Evolutionary conservation across 768 basidiomycete species (phyloP).

Genomic region (Rhodocollybia butyracea): DNA sequence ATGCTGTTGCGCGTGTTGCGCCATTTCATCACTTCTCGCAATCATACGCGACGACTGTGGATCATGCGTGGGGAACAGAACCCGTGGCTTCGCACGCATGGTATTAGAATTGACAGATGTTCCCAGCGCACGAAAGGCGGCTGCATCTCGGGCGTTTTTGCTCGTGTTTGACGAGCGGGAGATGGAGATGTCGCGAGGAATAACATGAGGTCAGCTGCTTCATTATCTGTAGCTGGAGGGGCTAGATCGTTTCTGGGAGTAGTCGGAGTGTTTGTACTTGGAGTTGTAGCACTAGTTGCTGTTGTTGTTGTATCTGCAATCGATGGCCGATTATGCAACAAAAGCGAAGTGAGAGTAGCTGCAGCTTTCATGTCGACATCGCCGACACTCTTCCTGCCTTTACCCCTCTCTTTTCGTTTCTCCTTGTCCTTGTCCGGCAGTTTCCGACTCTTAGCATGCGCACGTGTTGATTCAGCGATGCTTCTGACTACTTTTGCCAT

Average conservation of each 20-base stretch:
- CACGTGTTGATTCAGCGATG: constrained; percentile 45
- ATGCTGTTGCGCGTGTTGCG: not conserved
- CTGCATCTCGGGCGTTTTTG: constrained; percentile 51
- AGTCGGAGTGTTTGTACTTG: constrained; percentile 25
- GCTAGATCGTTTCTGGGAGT: too few relatives aligned
- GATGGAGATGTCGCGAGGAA: constrained; percentile 85
- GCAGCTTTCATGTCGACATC: constrained; percentile 83
- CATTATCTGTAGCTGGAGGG: constrained; percentile 68
- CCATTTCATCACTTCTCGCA: too few relatives aligned
- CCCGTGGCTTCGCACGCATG: constrained; percentile 61
- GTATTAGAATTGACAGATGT: constrained; percentile 18
- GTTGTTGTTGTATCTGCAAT: constrained; percentile 40
- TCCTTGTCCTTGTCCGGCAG: constrained; percentile 27
- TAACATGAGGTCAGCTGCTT: constrained; percentile 84
- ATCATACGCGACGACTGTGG: too few relatives aligned
- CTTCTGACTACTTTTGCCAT: constrained; percentile 35
- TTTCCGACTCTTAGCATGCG: constrained; percentile 36
- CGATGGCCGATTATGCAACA: constrained; percentile 62
- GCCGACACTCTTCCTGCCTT: constrained; percentile 28
- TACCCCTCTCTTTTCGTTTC: constrained; percentile 19
- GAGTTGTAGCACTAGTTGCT: constrained; percentile 38
- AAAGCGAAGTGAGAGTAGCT: constrained; percentile 70
- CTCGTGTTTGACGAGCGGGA: constrained; percentile 57
- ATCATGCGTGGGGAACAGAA: constrained; percentile 63
- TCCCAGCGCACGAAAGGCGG: constrained; percentile 55